phyloP scores from a whole-genome alignment of 2,329 filamentous ascomycete species.

The Orbilia brochopaga region DNA sequence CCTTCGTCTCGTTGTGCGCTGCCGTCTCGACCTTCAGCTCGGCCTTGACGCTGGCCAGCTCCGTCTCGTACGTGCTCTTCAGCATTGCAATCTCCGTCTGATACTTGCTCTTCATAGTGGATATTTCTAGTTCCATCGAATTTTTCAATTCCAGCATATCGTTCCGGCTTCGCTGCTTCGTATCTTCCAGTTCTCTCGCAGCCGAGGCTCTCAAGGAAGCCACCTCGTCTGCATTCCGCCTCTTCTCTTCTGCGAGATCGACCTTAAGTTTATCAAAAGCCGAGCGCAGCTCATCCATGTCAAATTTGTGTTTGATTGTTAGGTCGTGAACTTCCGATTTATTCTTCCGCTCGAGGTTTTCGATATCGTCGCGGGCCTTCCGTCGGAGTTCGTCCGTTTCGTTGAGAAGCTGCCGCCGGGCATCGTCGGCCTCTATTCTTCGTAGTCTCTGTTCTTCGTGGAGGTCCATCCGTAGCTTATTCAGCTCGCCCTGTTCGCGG shows the following conservation, averaged over 20 bases:
- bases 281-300: slow-evolving; percentile 70
- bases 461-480: slow-evolving; percentile 70
- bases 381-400: slow-evolving; percentile 65
- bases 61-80: slow-evolving; percentile 38
- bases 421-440: slow-evolving; percentile 65
- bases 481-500: slow-evolving; percentile 61
- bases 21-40: slow-evolving; percentile 46
- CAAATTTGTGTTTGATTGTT: slow-evolving; percentile 69
- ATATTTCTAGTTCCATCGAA: slow-evolving; percentile 62
- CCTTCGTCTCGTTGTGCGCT: slow-evolving; percentile 56
- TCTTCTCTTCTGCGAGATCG: slow-evolving; percentile 46
- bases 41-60: slow-evolving; percentile 35
- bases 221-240: slow-evolving; percentile 54
- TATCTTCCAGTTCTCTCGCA: slow-evolving; percentile 61
- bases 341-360: slow-evolving; percentile 59
- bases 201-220: slow-evolving; percentile 72
- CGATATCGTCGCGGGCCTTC: slow-evolving; percentile 61
- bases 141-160: slow-evolving; percentile 61
- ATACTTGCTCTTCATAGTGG: slow-evolving; percentile 41
- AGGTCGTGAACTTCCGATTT: slow-evolving; percentile 66
- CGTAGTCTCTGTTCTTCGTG: slow-evolving; percentile 63
- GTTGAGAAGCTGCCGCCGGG: slow-evolving; percentile 64
- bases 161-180: slow-evolving; percentile 63
- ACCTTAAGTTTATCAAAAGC: slow-evolving; percentile 63
- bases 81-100: slow-evolving; percentile 47